Evolutionary conservation across 768 basidiomycete genomes (phyloP).

Genomic region (Suillus luteus): DNA sequence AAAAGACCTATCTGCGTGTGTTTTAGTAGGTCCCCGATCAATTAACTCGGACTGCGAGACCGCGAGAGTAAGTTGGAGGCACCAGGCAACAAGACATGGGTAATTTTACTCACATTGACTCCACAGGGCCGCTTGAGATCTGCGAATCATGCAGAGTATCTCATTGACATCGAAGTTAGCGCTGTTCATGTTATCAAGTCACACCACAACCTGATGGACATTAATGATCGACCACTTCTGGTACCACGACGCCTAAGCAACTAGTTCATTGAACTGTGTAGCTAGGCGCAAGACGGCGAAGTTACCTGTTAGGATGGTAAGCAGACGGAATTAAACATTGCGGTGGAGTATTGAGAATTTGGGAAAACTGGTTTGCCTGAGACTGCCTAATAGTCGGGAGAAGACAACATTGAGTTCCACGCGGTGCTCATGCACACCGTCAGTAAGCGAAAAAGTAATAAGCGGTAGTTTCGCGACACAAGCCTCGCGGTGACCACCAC

Average conservation of each 20-base stretch:
- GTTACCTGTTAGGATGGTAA: neutral
- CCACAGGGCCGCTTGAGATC: neutral
- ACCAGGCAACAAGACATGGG: neutral
- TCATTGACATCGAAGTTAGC: neutral
- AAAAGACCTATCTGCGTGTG: neutral
- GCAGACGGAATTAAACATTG: neutral
- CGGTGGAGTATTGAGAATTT: neutral
- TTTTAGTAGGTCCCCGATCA: neutral
- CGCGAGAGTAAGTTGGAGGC: neutral
- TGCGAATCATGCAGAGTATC: neutral
- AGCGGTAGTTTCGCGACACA: neutral
- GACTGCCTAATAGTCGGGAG: neutral
- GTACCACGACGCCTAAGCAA: neutral
- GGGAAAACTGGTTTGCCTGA: neutral
- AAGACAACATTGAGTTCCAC: neutral
- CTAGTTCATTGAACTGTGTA: neutral
- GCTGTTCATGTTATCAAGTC: neutral
- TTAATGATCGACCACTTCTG: constrained; percentile 1
- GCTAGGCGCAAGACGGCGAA: neutral
- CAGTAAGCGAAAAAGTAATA: neutral
- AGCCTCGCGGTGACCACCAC: neutral
- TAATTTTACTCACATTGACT: neutral
- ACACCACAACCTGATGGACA: neutral
- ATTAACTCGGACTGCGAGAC: neutral
- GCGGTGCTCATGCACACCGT: neutral